phyloP scores from a whole-genome alignment of 345 rosid genomes.

The Adansonia digitata region DNA sequence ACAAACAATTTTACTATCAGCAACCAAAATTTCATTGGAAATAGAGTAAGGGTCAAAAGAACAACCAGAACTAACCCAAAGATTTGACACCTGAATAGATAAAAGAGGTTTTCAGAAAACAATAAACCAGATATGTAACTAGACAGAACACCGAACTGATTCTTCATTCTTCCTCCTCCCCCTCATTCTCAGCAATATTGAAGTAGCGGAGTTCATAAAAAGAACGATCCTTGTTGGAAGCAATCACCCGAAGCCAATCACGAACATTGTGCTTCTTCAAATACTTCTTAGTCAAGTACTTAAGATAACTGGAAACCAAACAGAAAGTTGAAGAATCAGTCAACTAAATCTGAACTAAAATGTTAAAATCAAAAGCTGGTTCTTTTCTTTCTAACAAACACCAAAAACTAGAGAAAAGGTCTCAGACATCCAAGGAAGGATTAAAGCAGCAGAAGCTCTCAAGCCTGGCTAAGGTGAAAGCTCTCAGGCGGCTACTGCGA shows the following conservation, averaged over 20 bases:
- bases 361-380: not conserved
- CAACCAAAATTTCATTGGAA: constrained; percentile 20
- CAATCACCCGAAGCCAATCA: constrained; percentile 62
- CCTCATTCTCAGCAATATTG: constrained; percentile 68
- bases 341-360: not conserved
- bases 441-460: constrained; percentile 2
- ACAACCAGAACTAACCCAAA: constrained; percentile 2
- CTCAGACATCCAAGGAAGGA: constrained; percentile 1
- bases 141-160: constrained; percentile 9
- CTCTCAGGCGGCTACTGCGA: constrained; percentile 54
- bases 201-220: constrained; percentile 55
- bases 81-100: constrained; percentile 1
- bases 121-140: not conserved
- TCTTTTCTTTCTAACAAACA: not conserved
- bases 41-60: constrained; percentile 1
- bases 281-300: constrained; percentile 62
- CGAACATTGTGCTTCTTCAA: constrained; percentile 61
- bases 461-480: constrained; percentile 45
- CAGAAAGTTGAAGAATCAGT: not conserved
- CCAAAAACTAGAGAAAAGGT: not conserved
- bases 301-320: constrained; percentile 34
- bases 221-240: constrained; percentile 51
- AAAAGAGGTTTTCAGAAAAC: constrained; percentile 2
- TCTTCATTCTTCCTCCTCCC: constrained; percentile 57
- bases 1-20: constrained; percentile 1